Conservation (phyloP, 148 eudicot genomes). For the Arbutus unedo region DNA sequence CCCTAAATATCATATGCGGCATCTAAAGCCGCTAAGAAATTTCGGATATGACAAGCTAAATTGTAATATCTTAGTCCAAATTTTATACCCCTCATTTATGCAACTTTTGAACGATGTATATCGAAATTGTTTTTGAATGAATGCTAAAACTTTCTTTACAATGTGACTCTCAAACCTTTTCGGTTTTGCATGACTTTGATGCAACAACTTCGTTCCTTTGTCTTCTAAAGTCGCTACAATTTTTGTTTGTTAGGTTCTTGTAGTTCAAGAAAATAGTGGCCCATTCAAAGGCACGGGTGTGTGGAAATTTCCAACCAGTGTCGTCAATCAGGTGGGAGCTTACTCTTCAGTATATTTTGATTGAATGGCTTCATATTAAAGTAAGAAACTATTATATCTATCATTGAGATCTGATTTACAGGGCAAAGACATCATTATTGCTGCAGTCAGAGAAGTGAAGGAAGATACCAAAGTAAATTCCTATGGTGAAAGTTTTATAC, state of each 20-base stretch:
- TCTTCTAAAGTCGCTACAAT: background rate
- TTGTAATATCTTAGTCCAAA: no score
- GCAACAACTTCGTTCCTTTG: no score
- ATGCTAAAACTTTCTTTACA: no score
- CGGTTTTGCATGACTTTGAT: no score
- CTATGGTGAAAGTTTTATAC: background rate
- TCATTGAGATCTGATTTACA: background rate
- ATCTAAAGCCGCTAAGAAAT: no score
- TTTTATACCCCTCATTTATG: no score
- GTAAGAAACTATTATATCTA: background rate
- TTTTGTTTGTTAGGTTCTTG: background rate
- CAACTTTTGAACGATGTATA: no score
- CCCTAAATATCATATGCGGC: no score
- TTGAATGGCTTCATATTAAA: background rate
- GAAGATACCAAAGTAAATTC: background rate
- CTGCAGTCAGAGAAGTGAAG: constrained; percentile 3
- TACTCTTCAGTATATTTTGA: background rate
- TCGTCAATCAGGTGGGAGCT: constrained; percentile 31
- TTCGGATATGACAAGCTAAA: no score
- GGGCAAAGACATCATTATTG: background rate
- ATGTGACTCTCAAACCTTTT: no score
- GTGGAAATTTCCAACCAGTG: constrained; percentile 71
- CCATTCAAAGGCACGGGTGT: constrained; percentile 34
- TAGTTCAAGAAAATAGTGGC: background rate
- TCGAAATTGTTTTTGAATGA: no score